Base-by-base conservation (phyloP, 768 basidiomycete species). In the Crepidotus variabilis region DNA sequence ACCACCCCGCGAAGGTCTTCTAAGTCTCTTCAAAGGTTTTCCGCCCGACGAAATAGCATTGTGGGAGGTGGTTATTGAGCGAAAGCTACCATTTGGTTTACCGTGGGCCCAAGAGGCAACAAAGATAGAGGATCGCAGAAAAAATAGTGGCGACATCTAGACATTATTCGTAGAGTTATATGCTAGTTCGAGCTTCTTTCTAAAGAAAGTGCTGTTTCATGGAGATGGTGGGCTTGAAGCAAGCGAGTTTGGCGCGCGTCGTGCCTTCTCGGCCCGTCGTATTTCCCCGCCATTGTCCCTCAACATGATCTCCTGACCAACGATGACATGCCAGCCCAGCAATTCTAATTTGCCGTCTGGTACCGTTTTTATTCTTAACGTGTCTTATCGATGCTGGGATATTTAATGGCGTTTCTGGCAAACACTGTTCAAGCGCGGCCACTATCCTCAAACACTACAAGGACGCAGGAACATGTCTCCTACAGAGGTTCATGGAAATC, bases 1-100 rank as follows among this genome's bases (percentile, higher is more conserved):
- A 0, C 84, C 86, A 46, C 80, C 84, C 9, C 75, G 61, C 13
- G 60, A 54, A 7, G 68, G 65, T 34, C 55, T 63, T 36, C 60
- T 51, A 21, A 20, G 62, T 55, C 54, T 28, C 36, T 56, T 3
- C 33, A 39, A 45, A 50, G 23, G 16, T 18, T 43, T 24, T 33
- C 9, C 20, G 34, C 18, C 2, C 2, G 33, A 21, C 13, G 54
- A 11, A 2, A 8, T 47, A 32, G 32, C 9, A 28, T 48, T 46
- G 28, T 47, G 20, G 32, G 54, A 33, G 20, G 50, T 47, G 50
- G 58, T 53, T 60, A 63, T 58, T 33, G 60, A 50, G 43, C 62
- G 65, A 20, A 14, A 28, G 28, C 14, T 43, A 11, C 39, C 39
- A 43, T 14, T 43, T 3, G 13, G 39, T 16, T 3, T 14, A 5